Base-by-base conservation (phyloP, 2,329 filamentous ascomycete genomes). In the Daldinia eschscholtzii region DNA sequence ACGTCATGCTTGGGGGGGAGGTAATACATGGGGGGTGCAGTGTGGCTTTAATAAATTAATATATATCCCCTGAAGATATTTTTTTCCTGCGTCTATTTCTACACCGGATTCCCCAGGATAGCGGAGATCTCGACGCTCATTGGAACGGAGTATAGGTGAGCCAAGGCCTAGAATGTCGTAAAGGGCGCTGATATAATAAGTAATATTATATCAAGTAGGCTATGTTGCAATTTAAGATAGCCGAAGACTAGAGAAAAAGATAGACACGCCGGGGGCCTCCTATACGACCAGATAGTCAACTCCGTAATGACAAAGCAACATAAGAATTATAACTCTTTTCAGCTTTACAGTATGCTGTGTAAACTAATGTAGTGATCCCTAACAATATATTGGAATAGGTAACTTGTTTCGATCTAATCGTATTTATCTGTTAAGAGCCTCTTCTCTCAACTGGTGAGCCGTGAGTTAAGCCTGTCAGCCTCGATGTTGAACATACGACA, bases 1-100 rank as follows among this genome's bases (percentile, higher is more conserved):
- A 70, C 68, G 68, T 70, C 68, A 70, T 70, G 12, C 35, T 39
- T 13, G 46, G 39, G 15, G 3, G 12, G 10, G 35, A 39, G 7
- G 30, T 33, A 30, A 41, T 20, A n/a, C 10, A 30, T 12, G n/a
- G 20, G 37, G 26, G 46, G 55, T 60, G 46, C 26, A 57, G 58
- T 60, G 67, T 59, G 52, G 56, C 12, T 62, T 15, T 62, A 60
- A 59, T 60, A 41, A 41, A 59, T 62, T 60, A 37, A 39, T 56
- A 65, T 62, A 33, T 10, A 30, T 52, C 26, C 26, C 7, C 4
- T 52, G 26, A 52, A 52, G 15, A 50, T 33, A 10, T 50, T 30
- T 50, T 13, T 33, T 26, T 30, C 15, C 13, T 12, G 13, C 35
- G 13, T 6, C 35, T 13, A 48, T 26, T 28, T 56, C 15, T 28